Conservation (phyloP, 2,329 filamentous ascomycete genomes). For the Apiospora marii region DNA sequence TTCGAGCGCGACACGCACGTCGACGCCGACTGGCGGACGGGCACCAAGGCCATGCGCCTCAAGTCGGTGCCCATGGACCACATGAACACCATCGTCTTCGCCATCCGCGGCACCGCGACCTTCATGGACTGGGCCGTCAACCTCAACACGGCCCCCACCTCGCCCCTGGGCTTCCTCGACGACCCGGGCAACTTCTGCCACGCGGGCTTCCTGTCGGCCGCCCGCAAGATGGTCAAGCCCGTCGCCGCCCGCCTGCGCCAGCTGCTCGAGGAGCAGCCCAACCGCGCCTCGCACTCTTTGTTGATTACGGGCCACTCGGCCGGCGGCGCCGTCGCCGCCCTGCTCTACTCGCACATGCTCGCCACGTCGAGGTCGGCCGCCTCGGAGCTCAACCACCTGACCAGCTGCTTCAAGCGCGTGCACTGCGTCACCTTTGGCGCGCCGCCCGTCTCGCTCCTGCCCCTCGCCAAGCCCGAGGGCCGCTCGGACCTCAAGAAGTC, state of each 20-base stretch:
- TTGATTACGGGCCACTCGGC: slow-evolving; percentile 88
- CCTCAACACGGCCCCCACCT: slow-evolving; percentile 71
- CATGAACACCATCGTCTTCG: slow-evolving; percentile 81
- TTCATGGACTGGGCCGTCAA: slow-evolving; percentile 91
- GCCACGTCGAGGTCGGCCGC: slow-evolving; percentile 58
- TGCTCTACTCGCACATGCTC: slow-evolving; percentile 86
- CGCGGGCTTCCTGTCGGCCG: slow-evolving; percentile 79
- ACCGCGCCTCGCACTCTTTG: slow-evolving; percentile 70
- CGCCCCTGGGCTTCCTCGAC: slow-evolving; percentile 76
- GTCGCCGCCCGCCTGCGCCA: slow-evolving; percentile 75
- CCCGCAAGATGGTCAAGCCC: slow-evolving; percentile 75
- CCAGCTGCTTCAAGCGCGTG: slow-evolving; percentile 76
- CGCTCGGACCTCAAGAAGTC: slow-evolving; percentile 64
- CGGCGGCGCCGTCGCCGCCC: slow-evolving; percentile 81
- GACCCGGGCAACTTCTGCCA: slow-evolving; percentile 81
- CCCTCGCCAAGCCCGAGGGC: slow-evolving; percentile 65
- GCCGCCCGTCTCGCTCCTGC: slow-evolving; percentile 77
- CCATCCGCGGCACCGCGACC: slow-evolving; percentile 80
- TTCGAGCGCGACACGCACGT: slow-evolving; percentile 74
- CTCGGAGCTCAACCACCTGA: slow-evolving; percentile 75
- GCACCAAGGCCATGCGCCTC: slow-evolving; percentile 87
- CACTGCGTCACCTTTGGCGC: slow-evolving; percentile 90
- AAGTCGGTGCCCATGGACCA: slow-evolving; percentile 82
- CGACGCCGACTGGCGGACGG: slow-evolving; percentile 72
- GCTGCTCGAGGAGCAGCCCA: slow-evolving; percentile 75